phyloP scores from a whole-genome alignment of 31 red algal genomes.

The Bonnemaisonia californica region DNA sequence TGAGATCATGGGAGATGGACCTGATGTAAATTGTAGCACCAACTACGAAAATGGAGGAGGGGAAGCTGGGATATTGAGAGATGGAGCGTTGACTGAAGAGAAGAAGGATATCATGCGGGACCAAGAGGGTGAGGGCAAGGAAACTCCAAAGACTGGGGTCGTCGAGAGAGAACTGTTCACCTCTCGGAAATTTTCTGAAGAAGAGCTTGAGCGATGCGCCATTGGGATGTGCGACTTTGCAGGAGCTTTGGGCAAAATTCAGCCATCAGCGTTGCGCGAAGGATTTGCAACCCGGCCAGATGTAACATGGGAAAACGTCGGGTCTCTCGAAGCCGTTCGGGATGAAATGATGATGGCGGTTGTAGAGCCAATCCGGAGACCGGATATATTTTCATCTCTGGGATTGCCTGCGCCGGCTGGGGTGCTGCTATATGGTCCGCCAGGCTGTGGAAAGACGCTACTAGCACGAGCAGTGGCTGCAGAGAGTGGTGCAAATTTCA shows the following conservation, averaged over 20 bases:
- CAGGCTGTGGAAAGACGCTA: slow-evolving; percentile 96
- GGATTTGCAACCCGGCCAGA: slow-evolving; percentile 95
- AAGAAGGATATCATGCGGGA: neutral
- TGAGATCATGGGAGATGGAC: neutral
- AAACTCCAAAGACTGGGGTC: neutral
- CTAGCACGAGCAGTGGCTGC: slow-evolving; percentile 92
- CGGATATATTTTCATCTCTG: slow-evolving; percentile 78
- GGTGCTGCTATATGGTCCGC: slow-evolving; percentile 96
- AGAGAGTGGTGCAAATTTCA: slow-evolving; percentile 92
- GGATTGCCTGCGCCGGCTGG: slow-evolving; percentile 86
- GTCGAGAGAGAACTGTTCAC: neutral
- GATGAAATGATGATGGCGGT: slow-evolving; percentile 92
- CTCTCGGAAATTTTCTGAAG: neutral
- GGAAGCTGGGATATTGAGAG: too few species aligned
- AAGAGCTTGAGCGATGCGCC: slow-evolving; percentile 30
- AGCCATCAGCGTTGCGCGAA: slow-evolving; percentile 92
- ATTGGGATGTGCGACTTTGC: slow-evolving; percentile 81
- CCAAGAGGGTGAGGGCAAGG: neutral
- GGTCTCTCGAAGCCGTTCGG: slow-evolving; percentile 83
- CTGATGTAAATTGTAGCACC: neutral
- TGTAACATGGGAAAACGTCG: slow-evolving; percentile 91
- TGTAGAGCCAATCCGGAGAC: slow-evolving; percentile 81
- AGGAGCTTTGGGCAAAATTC: slow-evolving; percentile 56
- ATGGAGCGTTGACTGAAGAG: neutral
- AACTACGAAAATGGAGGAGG: neutral